Evolutionary conservation across 139 green algal genomes (phyloP).

Genomic region (Closterium sp.): DNA sequence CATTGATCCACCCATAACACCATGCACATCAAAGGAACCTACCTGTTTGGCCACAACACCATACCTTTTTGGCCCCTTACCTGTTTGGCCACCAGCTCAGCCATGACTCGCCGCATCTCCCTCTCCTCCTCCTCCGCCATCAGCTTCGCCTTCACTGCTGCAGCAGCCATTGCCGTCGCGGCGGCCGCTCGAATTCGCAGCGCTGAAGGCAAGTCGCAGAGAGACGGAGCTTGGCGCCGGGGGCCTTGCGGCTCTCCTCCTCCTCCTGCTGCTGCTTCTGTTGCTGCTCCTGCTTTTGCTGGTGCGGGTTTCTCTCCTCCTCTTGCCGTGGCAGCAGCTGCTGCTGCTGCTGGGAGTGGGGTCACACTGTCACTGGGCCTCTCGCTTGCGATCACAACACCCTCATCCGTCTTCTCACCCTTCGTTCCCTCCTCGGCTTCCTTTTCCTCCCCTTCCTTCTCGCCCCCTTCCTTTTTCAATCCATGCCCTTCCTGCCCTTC

Average conservation of each 20-base stretch:
- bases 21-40: no score
- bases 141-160: conserved; percentile 65
- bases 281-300: not conserved
- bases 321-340: no score
- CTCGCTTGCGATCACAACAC: no score
- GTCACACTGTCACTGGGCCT: no score
- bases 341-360: no score
- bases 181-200: conserved; percentile 55
- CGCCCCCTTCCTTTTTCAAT: not conserved
- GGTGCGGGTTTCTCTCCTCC: not conserved
- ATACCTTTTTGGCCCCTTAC: conserved; percentile 42
- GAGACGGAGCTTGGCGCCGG: not conserved
- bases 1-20: no score
- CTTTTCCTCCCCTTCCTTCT: not conserved
- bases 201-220: conserved; percentile 7
- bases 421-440: no score
- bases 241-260: not conserved
- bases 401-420: no score
- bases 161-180: conserved; percentile 63
- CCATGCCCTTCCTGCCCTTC: not conserved
- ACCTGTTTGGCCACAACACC: no score
- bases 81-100: conserved; percentile 49
- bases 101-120: conserved; percentile 73
- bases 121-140: conserved; percentile 74
- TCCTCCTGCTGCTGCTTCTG: not conserved